Conservation (phyloP, 2,329 filamentous ascomycete genomes). For the Neodidymelliopsis sp. region DNA sequence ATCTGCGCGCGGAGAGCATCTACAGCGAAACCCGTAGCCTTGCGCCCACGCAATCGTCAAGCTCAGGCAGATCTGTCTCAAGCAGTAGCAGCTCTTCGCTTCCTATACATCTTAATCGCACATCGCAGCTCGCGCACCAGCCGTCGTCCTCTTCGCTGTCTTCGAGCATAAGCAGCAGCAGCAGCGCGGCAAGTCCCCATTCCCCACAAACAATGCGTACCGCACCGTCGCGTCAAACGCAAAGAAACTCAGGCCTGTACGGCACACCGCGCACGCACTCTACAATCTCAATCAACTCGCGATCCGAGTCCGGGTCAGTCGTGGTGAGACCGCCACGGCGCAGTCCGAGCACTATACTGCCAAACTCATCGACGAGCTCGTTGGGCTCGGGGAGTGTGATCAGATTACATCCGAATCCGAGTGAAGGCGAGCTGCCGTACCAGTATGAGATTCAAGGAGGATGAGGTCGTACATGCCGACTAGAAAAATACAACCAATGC, state of each 20-base stretch:
- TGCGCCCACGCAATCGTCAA: constrained; percentile 40
- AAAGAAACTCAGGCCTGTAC: constrained; percentile 31
- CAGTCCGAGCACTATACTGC: constrained; percentile 41
- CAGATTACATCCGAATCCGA: constrained; percentile 33
- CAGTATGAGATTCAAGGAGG: constrained; percentile 35
- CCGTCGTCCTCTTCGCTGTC: constrained; percentile 33
- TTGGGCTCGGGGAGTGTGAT: constrained; percentile 41
- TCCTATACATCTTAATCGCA: constrained; percentile 38
- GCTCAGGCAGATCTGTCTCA: constrained; percentile 13
- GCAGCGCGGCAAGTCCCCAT: constrained; percentile 22
- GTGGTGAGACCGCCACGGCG: constrained; percentile 27
- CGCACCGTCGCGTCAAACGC: constrained; percentile 36
- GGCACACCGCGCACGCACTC: constrained; percentile 36
- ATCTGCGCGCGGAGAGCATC: constrained; percentile 41
- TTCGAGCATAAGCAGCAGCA: constrained; percentile 15
- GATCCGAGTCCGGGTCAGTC: constrained; percentile 39
- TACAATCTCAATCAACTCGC: constrained; percentile 27
- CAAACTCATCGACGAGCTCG: constrained; percentile 42
- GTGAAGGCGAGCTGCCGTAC: constrained; percentile 44
- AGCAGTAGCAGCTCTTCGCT: constrained; percentile 29
- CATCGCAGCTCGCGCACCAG: constrained; percentile 33
- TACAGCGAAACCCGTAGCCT: constrained; percentile 44
- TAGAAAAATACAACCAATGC: background rate
- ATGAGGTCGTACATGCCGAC: constrained; percentile 10
- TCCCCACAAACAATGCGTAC: constrained; percentile 42